Conservation (phyloP, 1,284 basidiomycete species). For the Fomitopsis betulina region DNA sequence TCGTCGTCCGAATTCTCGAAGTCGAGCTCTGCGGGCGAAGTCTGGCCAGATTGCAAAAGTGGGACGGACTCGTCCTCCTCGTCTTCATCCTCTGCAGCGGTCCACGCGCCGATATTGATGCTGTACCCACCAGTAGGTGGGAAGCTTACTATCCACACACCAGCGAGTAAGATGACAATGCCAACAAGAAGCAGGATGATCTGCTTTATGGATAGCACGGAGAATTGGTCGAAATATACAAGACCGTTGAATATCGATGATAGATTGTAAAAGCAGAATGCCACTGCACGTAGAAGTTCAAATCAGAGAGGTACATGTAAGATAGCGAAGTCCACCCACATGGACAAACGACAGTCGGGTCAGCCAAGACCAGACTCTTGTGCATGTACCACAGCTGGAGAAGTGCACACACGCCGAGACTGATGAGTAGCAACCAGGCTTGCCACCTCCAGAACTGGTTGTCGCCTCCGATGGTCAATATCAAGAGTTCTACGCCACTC, state of each 20-base stretch:
- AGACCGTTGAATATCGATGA: constrained; percentile 87
- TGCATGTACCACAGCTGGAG: constrained; percentile 91
- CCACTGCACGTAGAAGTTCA: constrained; percentile 43
- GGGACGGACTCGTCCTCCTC: constrained; percentile 14
- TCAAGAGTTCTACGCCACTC: constrained; percentile 86
- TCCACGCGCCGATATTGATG: constrained; percentile 51
- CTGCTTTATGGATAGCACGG: constrained; percentile 64
- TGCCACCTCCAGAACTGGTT: constrained; percentile 91
- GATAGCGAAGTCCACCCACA: constrained; percentile 44
- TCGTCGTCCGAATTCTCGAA: constrained; percentile 22
- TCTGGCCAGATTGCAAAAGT: background rate
- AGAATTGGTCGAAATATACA: constrained; percentile 90
- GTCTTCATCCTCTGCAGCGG: constrained; percentile 31
- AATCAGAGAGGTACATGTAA: background rate
- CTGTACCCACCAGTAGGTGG: constrained; percentile 50
- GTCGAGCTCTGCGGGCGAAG: constrained; percentile 15
- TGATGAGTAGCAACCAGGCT: constrained; percentile 73
- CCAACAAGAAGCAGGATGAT: constrained; percentile 77
- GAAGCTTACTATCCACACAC: constrained; percentile 87
- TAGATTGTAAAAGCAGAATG: constrained; percentile 95
- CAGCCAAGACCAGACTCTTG: constrained; percentile 79
- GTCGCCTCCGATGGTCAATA: constrained; percentile 73
- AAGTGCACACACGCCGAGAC: constrained; percentile 69
- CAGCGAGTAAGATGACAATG: constrained; percentile 76
- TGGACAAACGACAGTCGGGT: constrained; percentile 90